Conservation (phyloP, 306 rosid genomes). For the Vigna unguiculata region DNA sequence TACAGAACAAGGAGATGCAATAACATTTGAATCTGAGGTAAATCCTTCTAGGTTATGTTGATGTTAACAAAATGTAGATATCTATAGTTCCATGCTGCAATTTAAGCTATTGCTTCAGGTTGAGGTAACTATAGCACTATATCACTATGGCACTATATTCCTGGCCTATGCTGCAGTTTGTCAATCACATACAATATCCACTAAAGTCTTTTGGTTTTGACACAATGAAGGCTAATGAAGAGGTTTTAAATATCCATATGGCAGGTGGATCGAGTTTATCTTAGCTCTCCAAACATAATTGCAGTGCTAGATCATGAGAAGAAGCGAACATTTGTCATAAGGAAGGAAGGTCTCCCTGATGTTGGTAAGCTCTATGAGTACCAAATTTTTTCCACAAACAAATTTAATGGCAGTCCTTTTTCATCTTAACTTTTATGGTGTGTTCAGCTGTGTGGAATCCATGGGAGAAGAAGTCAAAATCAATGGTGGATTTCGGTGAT, state of each 20-base stretch:
- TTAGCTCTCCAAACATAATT: conserved; percentile 74
- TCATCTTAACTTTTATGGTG: conserved; percentile 11
- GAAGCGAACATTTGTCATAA: conserved; percentile 76
- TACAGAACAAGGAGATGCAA: conserved; percentile 95
- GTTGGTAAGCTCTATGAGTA: conserved; percentile 65
- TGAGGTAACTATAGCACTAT: neutral
- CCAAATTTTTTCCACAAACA: conserved; percentile 1
- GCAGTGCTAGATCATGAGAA: conserved; percentile 93
- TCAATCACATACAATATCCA: conserved; percentile 21
- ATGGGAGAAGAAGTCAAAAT: conserved; percentile 92
- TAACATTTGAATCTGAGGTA: conserved; percentile 95
- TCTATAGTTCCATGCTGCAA: conserved; percentile 24
- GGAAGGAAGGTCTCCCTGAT: conserved; percentile 97
- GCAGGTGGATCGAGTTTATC: conserved; percentile 94
- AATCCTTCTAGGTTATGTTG: conserved; percentile 13
- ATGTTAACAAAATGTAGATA: neutral
- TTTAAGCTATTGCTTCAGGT: neutral
- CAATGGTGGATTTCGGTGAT: conserved; percentile 84
- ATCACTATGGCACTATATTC: neutral
- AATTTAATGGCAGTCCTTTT: neutral
- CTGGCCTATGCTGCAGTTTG: conserved; percentile 5
- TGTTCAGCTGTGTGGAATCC: conserved; percentile 90
- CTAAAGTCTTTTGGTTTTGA: neutral
- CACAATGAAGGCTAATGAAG: neutral
- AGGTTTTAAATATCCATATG: conserved; percentile 12